phyloP scores from a whole-genome alignment of 2,329 filamentous ascomycete genomes.

The Phialophora macrospora region DNA sequence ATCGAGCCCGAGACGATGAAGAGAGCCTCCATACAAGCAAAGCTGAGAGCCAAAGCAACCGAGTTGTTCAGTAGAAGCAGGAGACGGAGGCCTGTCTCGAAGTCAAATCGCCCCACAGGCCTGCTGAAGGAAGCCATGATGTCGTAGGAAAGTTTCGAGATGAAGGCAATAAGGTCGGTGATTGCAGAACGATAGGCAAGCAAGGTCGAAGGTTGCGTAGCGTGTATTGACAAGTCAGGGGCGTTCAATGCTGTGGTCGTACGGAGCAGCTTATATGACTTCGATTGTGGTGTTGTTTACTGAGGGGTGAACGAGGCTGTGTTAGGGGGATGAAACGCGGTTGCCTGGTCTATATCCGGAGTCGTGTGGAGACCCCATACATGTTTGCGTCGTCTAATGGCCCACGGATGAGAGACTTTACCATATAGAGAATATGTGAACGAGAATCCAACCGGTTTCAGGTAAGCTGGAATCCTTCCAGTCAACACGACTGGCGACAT shows the following conservation, averaged over 20 bases:
- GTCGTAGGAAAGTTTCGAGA: not conserved
- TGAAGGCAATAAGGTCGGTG: not conserved
- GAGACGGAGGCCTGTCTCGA: slow-evolving; percentile 17
- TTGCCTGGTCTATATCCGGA: slow-evolving; percentile 12
- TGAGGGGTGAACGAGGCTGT: slow-evolving; percentile 15
- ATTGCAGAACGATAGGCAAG: not conserved
- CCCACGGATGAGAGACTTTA: not conserved
- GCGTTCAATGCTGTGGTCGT: not conserved
- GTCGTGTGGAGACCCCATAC: slow-evolving; percentile 1
- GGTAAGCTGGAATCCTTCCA: slow-evolving; percentile 1
- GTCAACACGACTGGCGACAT: not conserved
- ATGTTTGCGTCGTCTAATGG: not conserved
- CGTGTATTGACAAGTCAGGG: not conserved
- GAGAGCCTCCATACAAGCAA: slow-evolving; percentile 9
- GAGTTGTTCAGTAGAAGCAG: slow-evolving; percentile 23
- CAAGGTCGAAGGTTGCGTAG: not conserved
- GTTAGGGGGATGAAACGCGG: slow-evolving; percentile 16
- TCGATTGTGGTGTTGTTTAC: not conserved
- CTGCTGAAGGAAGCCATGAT: slow-evolving; percentile 15
- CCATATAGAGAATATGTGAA: not conserved
- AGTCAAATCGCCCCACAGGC: not conserved
- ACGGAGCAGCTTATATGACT: slow-evolving; percentile 4
- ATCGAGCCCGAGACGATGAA: slow-evolving; percentile 26
- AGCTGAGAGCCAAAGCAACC: slow-evolving; percentile 25
- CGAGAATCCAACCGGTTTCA: slow-evolving; percentile 1